Base-by-base conservation (phyloP, 305 asterid genomes). In the Fraxinus paxiana region DNA sequence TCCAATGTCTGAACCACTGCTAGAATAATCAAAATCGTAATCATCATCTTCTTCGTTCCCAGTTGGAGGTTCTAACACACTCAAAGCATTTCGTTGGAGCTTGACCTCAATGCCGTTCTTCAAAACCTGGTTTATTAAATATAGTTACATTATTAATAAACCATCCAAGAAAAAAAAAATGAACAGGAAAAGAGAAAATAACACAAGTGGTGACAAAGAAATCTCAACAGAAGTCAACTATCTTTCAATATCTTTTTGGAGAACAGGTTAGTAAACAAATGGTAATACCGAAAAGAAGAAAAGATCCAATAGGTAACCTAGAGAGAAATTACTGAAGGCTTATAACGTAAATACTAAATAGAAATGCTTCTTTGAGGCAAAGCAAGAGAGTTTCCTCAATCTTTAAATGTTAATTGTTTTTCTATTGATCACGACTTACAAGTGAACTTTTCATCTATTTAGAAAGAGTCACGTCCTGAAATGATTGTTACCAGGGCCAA, bases 61-160 rank as follows among this genome's bases (percentile, higher is more conserved):
- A n/a, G 98, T 93, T 54, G 98, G 97, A 63, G 91, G 94, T 79
- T 95, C 98, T 84, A 95, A 77, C 63, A 95, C 98, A 61, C 98
- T 93, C 88, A 95, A 85, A 63, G 99, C 99, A 88, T 95, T 95
- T 77, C 98, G 82, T 85, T 95, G 99, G 79, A 95, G 97, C 88
- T 93, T 93, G 73, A 93, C 99, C 86, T 95, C 99, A 82, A 90
- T 94, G 5, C 98, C 99, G 78, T 95, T 95, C 87, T 91, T 95
- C 89, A 95, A 82, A 75, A 94, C 98, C 98, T 93, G 86, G 83
- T 56, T 67, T 46, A 78, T 5, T 43, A 67, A 59, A 37, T 37
- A n/a, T 48, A 79, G 59, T 48, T 30, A 4, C 35, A 82, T 34
- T 77, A 22, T 76, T 54, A 74, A 46, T 77, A 17, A 43, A 71